Evolutionary conservation across 371 early-diverging fungal genomes (phyloP).

Genomic region (Dichotomocladium elegans): DNA sequence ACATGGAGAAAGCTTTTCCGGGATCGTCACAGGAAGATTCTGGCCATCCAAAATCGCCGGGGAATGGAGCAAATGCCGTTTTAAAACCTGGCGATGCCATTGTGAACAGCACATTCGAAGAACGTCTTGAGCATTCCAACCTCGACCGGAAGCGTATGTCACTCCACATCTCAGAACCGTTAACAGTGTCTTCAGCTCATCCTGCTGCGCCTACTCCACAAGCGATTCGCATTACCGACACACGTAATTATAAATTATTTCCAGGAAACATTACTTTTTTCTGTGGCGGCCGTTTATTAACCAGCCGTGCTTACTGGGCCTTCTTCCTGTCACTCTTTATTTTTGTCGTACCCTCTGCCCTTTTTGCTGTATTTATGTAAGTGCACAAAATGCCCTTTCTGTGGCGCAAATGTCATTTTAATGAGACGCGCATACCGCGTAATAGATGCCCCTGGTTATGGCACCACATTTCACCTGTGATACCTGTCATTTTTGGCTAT

Average conservation of each 20-base stretch:
- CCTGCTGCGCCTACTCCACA: too few species aligned
- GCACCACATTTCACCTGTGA: slow-evolving; percentile 53
- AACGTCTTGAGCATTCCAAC: background rate
- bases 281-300: slow-evolving; percentile 65
- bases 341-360: slow-evolving; percentile 56
- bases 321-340: slow-evolving; percentile 65
- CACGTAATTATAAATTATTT: slow-evolving; percentile 27
- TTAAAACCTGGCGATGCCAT: too few species aligned
- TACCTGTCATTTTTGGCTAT: slow-evolving; percentile 71
- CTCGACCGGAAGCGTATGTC: too few species aligned
- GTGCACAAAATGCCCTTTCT: too few species aligned
- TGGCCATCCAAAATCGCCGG: too few species aligned
- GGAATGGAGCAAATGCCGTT: too few species aligned
- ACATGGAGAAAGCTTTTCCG: too few species aligned
- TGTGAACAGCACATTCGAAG: background rate
- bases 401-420: too few species aligned
- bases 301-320: slow-evolving; percentile 62
- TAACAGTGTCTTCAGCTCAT: too few species aligned
- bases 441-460: slow-evolving; percentile 67
- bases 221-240: background rate
- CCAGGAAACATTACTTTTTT: slow-evolving; percentile 54
- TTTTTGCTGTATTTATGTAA: slow-evolving; percentile 73
- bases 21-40: too few species aligned
- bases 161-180: too few species aligned
- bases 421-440: too few species aligned